These are phyloP conservation scores for Fusarium aywerte DNA, from an alignment of 2,329 filamentous ascomycete species.

Conservation along the genomic window DNA sequence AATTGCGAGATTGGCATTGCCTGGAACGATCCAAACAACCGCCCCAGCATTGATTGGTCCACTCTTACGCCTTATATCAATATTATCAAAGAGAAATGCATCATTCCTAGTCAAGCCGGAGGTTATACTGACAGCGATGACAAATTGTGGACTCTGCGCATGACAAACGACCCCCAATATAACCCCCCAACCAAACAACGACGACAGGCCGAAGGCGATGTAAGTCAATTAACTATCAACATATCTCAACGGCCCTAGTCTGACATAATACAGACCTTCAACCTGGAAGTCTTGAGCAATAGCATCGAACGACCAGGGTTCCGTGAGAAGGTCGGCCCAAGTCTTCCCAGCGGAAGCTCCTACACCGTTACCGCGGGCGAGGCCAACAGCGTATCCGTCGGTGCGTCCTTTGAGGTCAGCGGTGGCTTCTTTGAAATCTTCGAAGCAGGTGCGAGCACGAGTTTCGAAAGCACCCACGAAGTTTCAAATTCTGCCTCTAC, in stretches of 20 bases:
- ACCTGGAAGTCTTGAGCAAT: neutral
- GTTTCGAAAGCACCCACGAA: neutral
- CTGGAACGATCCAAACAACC: neutral
- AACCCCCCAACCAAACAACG: neutral
- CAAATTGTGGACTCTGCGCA: neutral
- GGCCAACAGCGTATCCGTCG: neutral
- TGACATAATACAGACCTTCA: neutral
- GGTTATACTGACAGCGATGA: neutral
- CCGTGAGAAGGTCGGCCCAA: neutral
- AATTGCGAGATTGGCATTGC: neutral
- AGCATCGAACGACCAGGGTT: neutral
- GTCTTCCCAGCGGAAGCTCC: neutral
- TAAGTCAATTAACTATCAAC: neutral
- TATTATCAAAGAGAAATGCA: neutral
- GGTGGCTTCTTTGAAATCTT: neutral
- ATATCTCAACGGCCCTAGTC: neutral
- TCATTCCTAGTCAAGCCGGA: neutral
- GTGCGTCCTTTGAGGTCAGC: neutral
- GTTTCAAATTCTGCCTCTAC: neutral
- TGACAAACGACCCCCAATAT: neutral
- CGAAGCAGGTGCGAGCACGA: neutral
- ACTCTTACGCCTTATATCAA: neutral
- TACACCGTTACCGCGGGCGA: neutral
- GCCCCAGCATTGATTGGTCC: neutral
- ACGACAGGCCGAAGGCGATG: neutral